Evolutionary conservation across 2,329 filamentous ascomycete genomes (phyloP), one percentile per base, ranked within the genome.

Genomic region (Penicillium sp.): DNA sequence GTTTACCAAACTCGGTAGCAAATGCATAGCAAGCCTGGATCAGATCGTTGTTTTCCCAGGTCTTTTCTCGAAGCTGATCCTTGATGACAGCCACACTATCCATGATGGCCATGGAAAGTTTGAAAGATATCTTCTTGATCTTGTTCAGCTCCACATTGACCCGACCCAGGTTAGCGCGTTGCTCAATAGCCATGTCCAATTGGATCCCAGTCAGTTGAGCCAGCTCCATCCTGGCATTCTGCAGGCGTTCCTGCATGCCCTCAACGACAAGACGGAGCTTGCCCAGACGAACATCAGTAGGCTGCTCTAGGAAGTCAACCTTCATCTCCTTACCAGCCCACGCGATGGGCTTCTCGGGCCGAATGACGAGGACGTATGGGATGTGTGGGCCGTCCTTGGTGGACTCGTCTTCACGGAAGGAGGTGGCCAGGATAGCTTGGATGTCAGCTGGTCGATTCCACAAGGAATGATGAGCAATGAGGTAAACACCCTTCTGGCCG

Each of bases 11-110:
- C 66, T 98, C 93, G 0, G 93, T 97, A n/a, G 93, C 93, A 62
- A 97, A 98, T 36, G 94, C 87, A 67, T 97, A 98, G 70, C 91
- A 98, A 4, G 90, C 95, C 68, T 98, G 93, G 54, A 98, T 93
- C 28, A 98, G 81, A 63, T 98, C 93, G 61, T 95, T 90, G 65
- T 91, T 95, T 56, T 93, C 86, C 55, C 91, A 80, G 7, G 85
- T 88, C 48, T 80, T 78, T 43, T 66, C 57, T 40, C 57, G 65
- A 1, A 90, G 90, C 68, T 98, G 91, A 57, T 83, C 84, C 54
- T 90, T 81, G 55, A 98, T 93, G 53, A 88, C 89, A 65, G 95
- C 89, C 39, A 98, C 93, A 65, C 90, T 96, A 68, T 97, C 91
- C 89, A 98, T 96, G 70, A 98, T 97, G 5, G 90, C 89, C 70